These are phyloP conservation scores for Monosiga brevicollis DNA, from an alignment of 78 protist genomes.

Conservation along the genomic window DNA sequence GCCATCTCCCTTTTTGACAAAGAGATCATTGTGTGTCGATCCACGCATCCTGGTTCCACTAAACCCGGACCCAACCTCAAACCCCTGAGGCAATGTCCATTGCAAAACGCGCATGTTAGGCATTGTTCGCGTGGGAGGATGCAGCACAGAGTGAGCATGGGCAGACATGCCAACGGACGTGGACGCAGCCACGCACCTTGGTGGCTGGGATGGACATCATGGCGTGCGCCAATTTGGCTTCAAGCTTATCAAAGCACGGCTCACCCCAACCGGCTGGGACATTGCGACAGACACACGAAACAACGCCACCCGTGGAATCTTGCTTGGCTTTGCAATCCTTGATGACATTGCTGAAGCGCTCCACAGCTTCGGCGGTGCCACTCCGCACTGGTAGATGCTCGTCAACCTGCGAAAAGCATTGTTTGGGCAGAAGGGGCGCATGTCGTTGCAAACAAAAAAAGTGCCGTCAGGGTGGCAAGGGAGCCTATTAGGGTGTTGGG, in stretches of 20 bases:
- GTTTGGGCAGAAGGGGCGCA: too few species aligned
- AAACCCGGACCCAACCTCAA: conserved; percentile 64
- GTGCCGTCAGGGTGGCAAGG: too few species aligned
- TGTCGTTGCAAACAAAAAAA: too few species aligned
- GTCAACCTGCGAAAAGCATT: too few species aligned
- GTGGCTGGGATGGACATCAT: conserved; percentile 76
- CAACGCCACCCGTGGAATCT: conserved; percentile 43
- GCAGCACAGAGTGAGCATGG: background rate
- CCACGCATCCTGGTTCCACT: conserved; percentile 43
- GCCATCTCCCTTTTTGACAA: conserved; percentile 6
- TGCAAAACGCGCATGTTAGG: background rate
- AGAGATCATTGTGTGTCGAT: conserved; percentile 46
- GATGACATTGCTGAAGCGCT: too few species aligned
- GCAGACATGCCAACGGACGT: background rate
- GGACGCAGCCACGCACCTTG: conserved; percentile 23
- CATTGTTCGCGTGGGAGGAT: too few species aligned
- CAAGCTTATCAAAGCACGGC: conserved; percentile 67
- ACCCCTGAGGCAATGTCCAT: background rate
- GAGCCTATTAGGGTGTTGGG: too few species aligned
- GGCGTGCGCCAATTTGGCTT: conserved; percentile 69
- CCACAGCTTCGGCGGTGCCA: too few species aligned
- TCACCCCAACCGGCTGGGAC: conserved; percentile 62
- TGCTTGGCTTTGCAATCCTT: conserved; percentile 9
- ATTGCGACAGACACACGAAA: conserved; percentile 36
- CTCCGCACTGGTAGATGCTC: too few species aligned